Evolutionary conservation across 345 rosid genomes (phyloP).

Genomic region (Physaria fendleri): DNA sequence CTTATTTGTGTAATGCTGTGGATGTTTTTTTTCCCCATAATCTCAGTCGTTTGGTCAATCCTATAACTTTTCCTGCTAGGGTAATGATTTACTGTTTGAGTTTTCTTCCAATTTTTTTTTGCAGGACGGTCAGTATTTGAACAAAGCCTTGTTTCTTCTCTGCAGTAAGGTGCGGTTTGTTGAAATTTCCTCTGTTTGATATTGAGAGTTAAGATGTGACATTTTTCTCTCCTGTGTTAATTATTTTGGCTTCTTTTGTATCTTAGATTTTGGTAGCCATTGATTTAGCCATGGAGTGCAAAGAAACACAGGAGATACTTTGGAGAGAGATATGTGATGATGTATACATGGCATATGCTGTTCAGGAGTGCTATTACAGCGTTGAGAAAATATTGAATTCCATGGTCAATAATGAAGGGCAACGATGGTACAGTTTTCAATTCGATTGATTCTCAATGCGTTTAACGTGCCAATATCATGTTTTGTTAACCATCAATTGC

Average conservation of each 20-base stretch:
- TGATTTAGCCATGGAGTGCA: slow-evolving; percentile 94
- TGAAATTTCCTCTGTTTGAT: slow-evolving; percentile 2
- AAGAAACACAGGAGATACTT: slow-evolving; percentile 67
- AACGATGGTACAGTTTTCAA: slow-evolving; percentile 61
- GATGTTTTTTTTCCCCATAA: too few species aligned
- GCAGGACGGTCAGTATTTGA: slow-evolving; percentile 63
- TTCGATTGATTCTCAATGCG: slow-evolving; percentile 4
- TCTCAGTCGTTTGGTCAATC: too few species aligned
- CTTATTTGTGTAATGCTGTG: too few species aligned
- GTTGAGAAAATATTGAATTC: slow-evolving; percentile 76
- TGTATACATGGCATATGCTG: slow-evolving; percentile 97
- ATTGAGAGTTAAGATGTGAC: background rate
- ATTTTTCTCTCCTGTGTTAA: slow-evolving; percentile 14
- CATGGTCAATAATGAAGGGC: slow-evolving; percentile 86
- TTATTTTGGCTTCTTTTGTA: slow-evolving; percentile 8
- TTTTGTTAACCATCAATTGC: slow-evolving; percentile 1
- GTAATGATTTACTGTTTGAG: too few species aligned
- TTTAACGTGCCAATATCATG: slow-evolving; percentile 10
- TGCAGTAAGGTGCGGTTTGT: slow-evolving; percentile 77
- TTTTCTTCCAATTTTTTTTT: slow-evolving; percentile 9
- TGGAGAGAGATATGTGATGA: slow-evolving; percentile 82
- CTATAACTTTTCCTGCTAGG: too few species aligned
- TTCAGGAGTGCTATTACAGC: slow-evolving; percentile 89
- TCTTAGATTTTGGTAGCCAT: slow-evolving; percentile 83
- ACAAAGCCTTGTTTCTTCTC: slow-evolving; percentile 89